phyloP scores from a whole-genome alignment of 1,284 basidiomycete species.

The Malassezia caprae region DNA sequence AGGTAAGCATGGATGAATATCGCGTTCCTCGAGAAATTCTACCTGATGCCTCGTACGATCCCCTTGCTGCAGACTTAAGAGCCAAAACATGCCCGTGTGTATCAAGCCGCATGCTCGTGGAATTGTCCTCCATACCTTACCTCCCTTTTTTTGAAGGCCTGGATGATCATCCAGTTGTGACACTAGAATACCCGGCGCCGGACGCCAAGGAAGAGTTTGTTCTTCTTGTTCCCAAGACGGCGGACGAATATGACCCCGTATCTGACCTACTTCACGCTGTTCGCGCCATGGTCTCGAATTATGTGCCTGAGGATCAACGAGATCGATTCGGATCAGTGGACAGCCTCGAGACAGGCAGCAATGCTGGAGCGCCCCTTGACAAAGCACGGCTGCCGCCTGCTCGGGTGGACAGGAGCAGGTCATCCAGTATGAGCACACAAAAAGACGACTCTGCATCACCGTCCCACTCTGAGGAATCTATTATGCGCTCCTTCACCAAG shows the following conservation, averaged over 20 bases:
- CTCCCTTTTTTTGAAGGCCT: conserved; percentile 5
- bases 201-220: conserved; percentile 30
- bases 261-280: conserved; percentile 39
- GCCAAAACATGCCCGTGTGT: background rate
- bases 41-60: background rate
- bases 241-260: conserved; percentile 45
- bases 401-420: background rate
- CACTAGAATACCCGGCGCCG: conserved; percentile 33
- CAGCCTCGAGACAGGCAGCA: conserved; percentile 30
- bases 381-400: background rate
- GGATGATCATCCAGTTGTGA: conserved; percentile 15
- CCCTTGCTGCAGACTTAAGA: background rate
- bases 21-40: conserved; percentile 24
- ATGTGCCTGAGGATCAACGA: conserved; percentile 26
- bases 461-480: conserved; percentile 44
- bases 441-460: conserved; percentile 12
- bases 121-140: background rate
- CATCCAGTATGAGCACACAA: conserved; percentile 12
- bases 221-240: conserved; percentile 35
- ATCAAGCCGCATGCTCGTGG: conserved; percentile 15
- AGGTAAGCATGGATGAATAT: conserved; percentile 16
- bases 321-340: conserved; percentile 35
- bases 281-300: conserved; percentile 30
- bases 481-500: conserved; percentile 52
- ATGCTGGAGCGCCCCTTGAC: conserved; percentile 21